phyloP scores from a whole-genome alignment of 139 green algal genomes.

The Micromonas commoda region DNA sequence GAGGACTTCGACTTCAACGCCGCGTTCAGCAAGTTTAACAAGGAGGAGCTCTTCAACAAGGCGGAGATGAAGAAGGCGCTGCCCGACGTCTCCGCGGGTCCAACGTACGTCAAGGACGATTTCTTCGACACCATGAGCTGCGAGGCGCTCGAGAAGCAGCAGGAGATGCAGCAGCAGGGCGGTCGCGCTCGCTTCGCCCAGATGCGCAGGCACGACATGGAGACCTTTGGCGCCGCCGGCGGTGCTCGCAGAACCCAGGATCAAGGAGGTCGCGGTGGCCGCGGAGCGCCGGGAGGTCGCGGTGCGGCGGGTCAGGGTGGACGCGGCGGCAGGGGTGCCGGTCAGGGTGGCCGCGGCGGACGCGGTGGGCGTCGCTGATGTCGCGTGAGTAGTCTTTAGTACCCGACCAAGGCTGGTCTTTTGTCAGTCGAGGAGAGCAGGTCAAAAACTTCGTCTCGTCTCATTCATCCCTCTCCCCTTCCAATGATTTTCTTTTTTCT shows the following conservation, averaged over 20 bases:
- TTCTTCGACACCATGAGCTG: constrained; percentile 83
- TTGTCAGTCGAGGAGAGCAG: no score
- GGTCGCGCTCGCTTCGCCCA: neutral
- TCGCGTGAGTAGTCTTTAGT: no score
- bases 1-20: constrained; percentile 87
- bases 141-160: constrained; percentile 45
- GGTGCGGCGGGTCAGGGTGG: neutral
- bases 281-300: neutral
- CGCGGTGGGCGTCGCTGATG: no score
- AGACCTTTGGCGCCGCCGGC: neutral
- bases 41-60: constrained; percentile 37
- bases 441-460: no score
- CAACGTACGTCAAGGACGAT: constrained; percentile 53
- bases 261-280: neutral
- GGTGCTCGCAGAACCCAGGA: neutral
- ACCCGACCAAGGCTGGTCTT: no score
- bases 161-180: neutral
- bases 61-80: neutral
- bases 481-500: neutral
- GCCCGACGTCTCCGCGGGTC: neutral
- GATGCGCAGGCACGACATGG: neutral
- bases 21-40: constrained; percentile 73
- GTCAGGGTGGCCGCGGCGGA: neutral
- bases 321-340: neutral
- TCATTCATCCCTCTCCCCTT: no score